Evolutionary conservation across 805 yeast genomes (phyloP).

Genomic region (Barnettozyma wickerhamii): DNA sequence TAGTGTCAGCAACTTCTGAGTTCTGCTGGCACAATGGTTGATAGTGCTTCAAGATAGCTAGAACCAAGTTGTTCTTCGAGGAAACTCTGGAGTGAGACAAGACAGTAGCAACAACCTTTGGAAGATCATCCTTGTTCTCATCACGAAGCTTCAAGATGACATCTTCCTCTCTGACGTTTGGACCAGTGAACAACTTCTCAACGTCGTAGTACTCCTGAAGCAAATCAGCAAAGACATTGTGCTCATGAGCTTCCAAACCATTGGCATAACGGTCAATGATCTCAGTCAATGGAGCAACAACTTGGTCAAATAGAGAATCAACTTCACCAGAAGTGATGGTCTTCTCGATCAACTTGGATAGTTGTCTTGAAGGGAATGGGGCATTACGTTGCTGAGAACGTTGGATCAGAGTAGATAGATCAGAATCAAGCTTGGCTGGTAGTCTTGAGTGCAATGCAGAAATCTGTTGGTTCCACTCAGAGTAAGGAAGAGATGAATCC

Average conservation of each 20-base stretch:
- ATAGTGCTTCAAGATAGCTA: constrained; percentile 80
- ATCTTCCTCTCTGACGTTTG: constrained; percentile 79
- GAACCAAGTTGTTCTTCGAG: constrained; percentile 83
- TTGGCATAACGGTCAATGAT: constrained; percentile 66
- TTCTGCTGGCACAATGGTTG: constrained; percentile 74
- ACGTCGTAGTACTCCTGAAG: constrained; percentile 70
- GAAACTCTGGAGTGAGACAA: constrained; percentile 92
- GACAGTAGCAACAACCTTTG: constrained; percentile 65
- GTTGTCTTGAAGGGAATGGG: constrained; percentile 91
- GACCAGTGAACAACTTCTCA: constrained; percentile 75
- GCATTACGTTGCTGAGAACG: constrained; percentile 62
- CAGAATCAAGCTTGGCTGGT: constrained; percentile 70
- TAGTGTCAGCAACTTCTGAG: constrained; percentile 60
- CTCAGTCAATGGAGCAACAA: constrained; percentile 67
- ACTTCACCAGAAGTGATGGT: constrained; percentile 45
- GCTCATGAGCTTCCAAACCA: constrained; percentile 85
- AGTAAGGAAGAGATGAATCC: constrained; percentile 81
- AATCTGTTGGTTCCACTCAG: constrained; percentile 82
- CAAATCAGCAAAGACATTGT: constrained; percentile 62
- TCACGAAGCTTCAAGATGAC: constrained; percentile 86
- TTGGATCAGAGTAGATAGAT: constrained; percentile 59
- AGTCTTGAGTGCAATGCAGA: constrained; percentile 92
- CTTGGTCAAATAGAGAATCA: constrained; percentile 49
- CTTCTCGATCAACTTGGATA: constrained; percentile 67
- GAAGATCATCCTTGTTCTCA: constrained; percentile 71